Conservation (phyloP, 169 alveolate species). For the Plasmodium relictum region DNA sequence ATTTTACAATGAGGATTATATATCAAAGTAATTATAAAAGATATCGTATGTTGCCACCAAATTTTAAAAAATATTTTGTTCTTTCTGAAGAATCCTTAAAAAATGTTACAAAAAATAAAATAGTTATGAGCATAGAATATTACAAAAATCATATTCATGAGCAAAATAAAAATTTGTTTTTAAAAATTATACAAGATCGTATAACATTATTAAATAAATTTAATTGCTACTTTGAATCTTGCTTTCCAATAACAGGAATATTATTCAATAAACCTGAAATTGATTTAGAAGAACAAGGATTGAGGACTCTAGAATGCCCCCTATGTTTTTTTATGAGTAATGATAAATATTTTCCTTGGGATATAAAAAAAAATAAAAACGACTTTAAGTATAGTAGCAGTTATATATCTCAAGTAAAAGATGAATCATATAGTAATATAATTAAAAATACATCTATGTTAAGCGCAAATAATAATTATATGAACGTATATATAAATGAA, state of each 20-base stretch:
- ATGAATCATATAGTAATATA: background rate
- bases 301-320: constrained; percentile 74
- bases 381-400: background rate
- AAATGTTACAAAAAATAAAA: constrained; percentile 57
- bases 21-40: constrained; percentile 65
- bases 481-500: background rate
- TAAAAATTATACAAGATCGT: constrained; percentile 75
- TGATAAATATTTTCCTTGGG: constrained; percentile 65
- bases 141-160: constrained; percentile 55
- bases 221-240: constrained; percentile 67
- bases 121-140: constrained; percentile 74
- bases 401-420: background rate
- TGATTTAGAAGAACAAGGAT: constrained; percentile 71
- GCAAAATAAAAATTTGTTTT: constrained; percentile 42
- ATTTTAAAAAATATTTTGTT: constrained; percentile 61
- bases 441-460: constrained; percentile 5
- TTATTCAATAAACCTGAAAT: constrained; percentile 69
- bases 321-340: constrained; percentile 50
- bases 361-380: background rate
- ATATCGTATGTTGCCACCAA: constrained; percentile 71
- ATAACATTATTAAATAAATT: constrained; percentile 44
- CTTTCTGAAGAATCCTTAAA: constrained; percentile 55
- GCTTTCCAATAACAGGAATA: constrained; percentile 62
- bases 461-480: background rate
- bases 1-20: constrained; percentile 63